A percentile compares a stretch with the other conserved stretches of the same genome.
Conservation (phyloP, 768 basidiomycete genomes). For the Naganishia antarctica region DNA sequence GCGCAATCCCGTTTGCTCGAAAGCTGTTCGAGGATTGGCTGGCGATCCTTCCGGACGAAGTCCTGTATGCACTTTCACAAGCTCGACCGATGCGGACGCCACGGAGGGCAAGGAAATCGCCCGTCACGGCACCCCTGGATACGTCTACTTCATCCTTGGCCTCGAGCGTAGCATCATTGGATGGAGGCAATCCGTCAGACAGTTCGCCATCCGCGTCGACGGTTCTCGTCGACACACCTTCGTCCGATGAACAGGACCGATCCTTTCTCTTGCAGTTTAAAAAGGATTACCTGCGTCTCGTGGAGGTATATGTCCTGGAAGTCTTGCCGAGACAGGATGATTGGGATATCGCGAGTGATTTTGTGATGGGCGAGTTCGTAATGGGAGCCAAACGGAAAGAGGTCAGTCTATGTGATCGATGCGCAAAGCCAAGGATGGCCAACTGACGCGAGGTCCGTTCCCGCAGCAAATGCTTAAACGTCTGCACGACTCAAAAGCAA, state of each 20-base stretch:
- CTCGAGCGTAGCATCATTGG: not conserved
- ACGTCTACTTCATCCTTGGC: not conserved
- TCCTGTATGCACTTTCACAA: slow-evolving; percentile 6
- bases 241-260: slow-evolving; percentile 9
- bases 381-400: slow-evolving; percentile 23
- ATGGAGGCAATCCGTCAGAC: not conserved
- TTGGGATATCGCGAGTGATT: slow-evolving; percentile 28
- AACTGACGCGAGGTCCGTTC: not conserved
- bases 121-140: not conserved
- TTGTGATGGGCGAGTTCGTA: slow-evolving; percentile 12
- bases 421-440: not conserved
- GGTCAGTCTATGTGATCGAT: not conserved
- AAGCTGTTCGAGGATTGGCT: slow-evolving; percentile 21
- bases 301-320: slow-evolving; percentile 24
- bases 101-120: not conserved
- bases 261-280: slow-evolving; percentile 15
- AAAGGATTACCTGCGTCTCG: slow-evolving; percentile 13
- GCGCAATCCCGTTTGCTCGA: slow-evolving; percentile 14
- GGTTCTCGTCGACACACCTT: slow-evolving; percentile 3
- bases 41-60: slow-evolving; percentile 7
- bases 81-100: slow-evolving; percentile 1
- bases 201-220: slow-evolving; percentile 4
- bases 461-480: slow-evolving; percentile 15
- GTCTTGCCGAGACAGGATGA: slow-evolving; percentile 22
- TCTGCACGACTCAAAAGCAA: slow-evolving; percentile 5